These are phyloP conservation scores for Phytophthora sp. DNA, from an alignment of 352 stramenopile species.

Conservation along the genomic window DNA sequence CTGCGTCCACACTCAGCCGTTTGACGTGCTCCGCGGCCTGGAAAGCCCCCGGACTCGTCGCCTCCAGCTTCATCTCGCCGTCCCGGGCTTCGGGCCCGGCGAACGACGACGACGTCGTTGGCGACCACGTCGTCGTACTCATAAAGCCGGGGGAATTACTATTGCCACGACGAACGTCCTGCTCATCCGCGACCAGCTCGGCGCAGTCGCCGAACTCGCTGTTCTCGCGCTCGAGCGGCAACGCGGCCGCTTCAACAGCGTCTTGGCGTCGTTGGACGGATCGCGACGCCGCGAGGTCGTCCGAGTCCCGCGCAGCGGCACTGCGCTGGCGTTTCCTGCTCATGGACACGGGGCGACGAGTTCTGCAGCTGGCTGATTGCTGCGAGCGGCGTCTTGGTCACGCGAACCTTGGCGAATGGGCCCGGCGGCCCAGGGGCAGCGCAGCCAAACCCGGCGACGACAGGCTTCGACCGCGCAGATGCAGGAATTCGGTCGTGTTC, in stretches of 20 bases:
- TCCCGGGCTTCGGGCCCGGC: neutral
- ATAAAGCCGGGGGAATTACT: neutral
- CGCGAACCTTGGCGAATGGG: neutral
- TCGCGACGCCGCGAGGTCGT: neutral
- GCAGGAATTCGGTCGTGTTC: neutral
- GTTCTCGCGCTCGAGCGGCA: neutral
- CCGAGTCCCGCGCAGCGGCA: neutral
- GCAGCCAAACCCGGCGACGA: too few species aligned
- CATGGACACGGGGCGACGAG: constrained; percentile 1
- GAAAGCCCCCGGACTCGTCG: neutral
- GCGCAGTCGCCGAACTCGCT: neutral
- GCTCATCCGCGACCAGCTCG: neutral
- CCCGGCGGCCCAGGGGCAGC: too few species aligned
- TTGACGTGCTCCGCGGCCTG: neutral
- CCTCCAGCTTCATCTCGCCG: neutral
- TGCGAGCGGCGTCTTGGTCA: neutral
- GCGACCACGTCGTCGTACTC: neutral
- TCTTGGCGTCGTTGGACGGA: neutral
- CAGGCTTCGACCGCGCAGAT: neutral
- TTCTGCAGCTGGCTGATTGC: neutral
- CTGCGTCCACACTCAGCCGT: neutral
- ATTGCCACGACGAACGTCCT: constrained; percentile 5
- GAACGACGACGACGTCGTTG: neutral
- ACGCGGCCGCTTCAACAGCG: neutral
- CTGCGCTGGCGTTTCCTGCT: constrained; percentile 22